phyloP scores from a whole-genome alignment of 306 rosid species.

The Trichosanthes truncata region DNA sequence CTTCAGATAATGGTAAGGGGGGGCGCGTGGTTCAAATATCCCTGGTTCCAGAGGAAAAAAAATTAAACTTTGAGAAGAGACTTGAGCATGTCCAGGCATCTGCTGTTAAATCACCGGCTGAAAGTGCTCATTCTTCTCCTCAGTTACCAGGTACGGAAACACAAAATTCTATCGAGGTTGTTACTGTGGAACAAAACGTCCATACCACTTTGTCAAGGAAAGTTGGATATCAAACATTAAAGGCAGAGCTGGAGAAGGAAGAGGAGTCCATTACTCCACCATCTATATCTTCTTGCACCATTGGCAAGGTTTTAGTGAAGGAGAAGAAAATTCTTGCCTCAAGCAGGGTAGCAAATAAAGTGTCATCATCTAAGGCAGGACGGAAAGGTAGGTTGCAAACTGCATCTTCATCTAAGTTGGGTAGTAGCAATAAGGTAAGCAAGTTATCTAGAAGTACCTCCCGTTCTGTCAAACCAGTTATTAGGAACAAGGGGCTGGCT shows the following conservation, averaged over 20 bases:
- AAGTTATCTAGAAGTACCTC: conserved; percentile 44
- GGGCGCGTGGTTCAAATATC: conserved; percentile 33
- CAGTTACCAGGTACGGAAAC: conserved; percentile 21
- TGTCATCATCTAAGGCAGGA: conserved; percentile 27
- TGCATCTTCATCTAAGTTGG: conserved; percentile 39
- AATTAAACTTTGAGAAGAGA: conserved; percentile 23
- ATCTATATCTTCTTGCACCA: conserved; percentile 17
- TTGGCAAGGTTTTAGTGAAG: conserved; percentile 26
- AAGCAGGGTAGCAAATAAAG: conserved; percentile 45
- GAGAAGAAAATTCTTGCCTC: conserved; percentile 29
- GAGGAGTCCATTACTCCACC: conserved; percentile 17
- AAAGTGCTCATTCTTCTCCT: conserved; percentile 35
- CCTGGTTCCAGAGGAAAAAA: conserved; percentile 45
- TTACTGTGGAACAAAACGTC: conserved; percentile 19
- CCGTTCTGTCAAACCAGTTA: conserved; percentile 46
- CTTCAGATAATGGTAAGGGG: conserved; percentile 29
- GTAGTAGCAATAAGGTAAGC: conserved; percentile 36
- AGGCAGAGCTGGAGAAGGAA: conserved; percentile 20
- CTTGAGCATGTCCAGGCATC: conserved; percentile 29
- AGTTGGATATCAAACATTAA: conserved; percentile 29
- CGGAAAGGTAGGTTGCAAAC: conserved; percentile 60
- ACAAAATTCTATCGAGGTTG: conserved; percentile 13
- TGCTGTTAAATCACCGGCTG: conserved; percentile 24
- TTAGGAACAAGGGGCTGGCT: conserved; percentile 52
- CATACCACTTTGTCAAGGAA: conserved; percentile 24